Base-by-base conservation (phyloP, 208 protist genomes). In the Angomonas ambiguus region DNA sequence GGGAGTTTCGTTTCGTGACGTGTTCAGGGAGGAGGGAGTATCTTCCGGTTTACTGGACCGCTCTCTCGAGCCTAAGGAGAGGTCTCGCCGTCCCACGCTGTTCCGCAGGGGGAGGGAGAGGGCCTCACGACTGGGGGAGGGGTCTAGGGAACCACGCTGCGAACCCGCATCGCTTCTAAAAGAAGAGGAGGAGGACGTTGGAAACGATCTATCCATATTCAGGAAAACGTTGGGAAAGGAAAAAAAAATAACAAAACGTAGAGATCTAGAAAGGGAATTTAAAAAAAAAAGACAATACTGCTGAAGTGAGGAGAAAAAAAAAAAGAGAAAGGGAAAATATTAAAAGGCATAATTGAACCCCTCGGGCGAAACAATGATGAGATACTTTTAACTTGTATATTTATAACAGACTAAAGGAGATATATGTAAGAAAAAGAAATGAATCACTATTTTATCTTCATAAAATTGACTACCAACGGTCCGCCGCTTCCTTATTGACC, bases 401-500 rank as follows among this genome's bases (percentile, higher is more conserved):
- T n/a, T n/a, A n/a, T n/a, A n/a, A n/a, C n/a, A n/a, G n/a, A n/a
- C n/a, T n/a, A 24, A 53, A 11, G 2, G 48, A 48, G 38, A 48
- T 11, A 48, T n/a, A 18, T n/a, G 13, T 48, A 18, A 48, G 13
- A 59, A 31, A 24, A 53, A 53, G 13, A 53, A 24, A 53, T 27
- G 45, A 24, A 27, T 53, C 10, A 53, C 20, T 53, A 24, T 53
- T 10, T 28, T 55, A 20, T 25, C 4, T 30, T 10, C 49, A 18
- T 20, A 11, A 18, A 55, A 18, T 4, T 53, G 45, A 53, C 49
- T 77, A 94, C 83, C 82, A 94, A 0, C 85, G 75, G 22, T 80
- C 60, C 30, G 65, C 70, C 10, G 74, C 80, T 38, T 90, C 82
- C 4, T 83, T 66, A 67, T 94, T 87, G 34, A 96, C 79, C 2